These are phyloP conservation scores for Auricularia cornea DNA, from an alignment of 768 basidiomycete species.

Conservation along the genomic window DNA sequence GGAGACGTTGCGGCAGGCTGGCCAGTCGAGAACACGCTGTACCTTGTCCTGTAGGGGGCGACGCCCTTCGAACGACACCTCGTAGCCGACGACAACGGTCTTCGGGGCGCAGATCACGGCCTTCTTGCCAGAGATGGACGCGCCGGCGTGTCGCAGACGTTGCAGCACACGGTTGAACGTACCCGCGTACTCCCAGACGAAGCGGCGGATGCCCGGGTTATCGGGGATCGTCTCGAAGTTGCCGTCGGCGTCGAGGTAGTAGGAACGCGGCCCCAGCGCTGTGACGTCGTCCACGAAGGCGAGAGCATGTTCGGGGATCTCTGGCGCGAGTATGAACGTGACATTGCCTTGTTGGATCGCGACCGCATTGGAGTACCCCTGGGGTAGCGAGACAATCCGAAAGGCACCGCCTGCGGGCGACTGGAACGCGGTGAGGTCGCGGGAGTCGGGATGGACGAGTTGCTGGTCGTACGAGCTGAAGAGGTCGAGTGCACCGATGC, in stretches of 20 bases:
- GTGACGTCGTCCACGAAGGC: slow-evolving; percentile 35
- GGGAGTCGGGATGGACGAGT: neutral
- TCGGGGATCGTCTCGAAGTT: slow-evolving; percentile 26
- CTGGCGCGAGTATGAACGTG: slow-evolving; percentile 26
- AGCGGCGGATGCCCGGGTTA: slow-evolving; percentile 28
- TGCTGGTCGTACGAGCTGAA: neutral
- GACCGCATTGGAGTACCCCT: slow-evolving; percentile 5
- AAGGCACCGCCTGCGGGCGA: neutral
- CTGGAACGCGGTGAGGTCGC: slow-evolving; percentile 7
- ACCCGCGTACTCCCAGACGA: slow-evolving; percentile 33
- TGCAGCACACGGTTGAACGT: slow-evolving; percentile 31
- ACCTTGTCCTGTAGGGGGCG: slow-evolving; percentile 20
- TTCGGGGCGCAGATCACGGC: slow-evolving; percentile 20
- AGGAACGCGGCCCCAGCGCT: slow-evolving; percentile 24
- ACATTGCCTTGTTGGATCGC: slow-evolving; percentile 25
- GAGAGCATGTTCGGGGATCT: slow-evolving; percentile 31
- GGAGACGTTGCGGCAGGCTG: slow-evolving; percentile 7
- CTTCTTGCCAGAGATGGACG: slow-evolving; percentile 32
- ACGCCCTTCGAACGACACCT: slow-evolving; percentile 27
- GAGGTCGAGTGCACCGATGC: slow-evolving; percentile 5
- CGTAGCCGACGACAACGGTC: slow-evolving; percentile 29
- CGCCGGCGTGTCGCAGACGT: slow-evolving; percentile 27
- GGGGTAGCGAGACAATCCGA: neutral
- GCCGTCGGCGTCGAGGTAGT: slow-evolving; percentile 22
- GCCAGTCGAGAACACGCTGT: slow-evolving; percentile 21